Evolutionary conservation across 768 basidiomycete species (phyloP), one percentile per base, ranked within the genome.

Genomic region (Austroboletus eburneus): DNA sequence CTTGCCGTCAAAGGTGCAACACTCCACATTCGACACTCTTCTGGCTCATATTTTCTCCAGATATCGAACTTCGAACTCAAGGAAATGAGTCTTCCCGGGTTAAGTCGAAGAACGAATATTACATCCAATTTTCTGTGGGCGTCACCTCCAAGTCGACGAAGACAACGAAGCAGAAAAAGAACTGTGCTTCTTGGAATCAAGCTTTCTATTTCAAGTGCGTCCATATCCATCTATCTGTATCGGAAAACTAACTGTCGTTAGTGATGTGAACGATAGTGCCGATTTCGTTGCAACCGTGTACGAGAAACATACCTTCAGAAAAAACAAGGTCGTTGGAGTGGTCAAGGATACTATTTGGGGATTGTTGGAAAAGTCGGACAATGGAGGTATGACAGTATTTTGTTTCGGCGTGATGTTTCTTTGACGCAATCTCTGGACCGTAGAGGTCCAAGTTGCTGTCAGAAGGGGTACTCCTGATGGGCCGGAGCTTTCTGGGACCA

Each of bases 41-140:
- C 7, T 6, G 4, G 12, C 30, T 2, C 2, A 18, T 1, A n/a
- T 21, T 10, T 16, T 24, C 13, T 46, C 23, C n/a, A 51, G 50
- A 51, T 37, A 43, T 48, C 24, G 30, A 54, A 14, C 51, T 49
- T 37, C 46, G 2, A 9, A 36, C 42, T 30, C 22, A 17, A 14
- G 24, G 17, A 14, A 18, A 24, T 5, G 17, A 32, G 14, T n/a
- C n/a, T n/a, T n/a, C n/a, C n/a, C n/a, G n/a, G n/a, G n/a, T n/a
- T n/a, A n/a, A 34, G 21, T 16, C 32, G 3, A 1, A 7, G 5
- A 42, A 22, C 17, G 27, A 36, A 30, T 45, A 37, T 17, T 23
- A 38, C 27, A 13, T 50, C 17, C n/a, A 20, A 4, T 40, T 43
- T 29, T 25, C 27, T 2, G 41, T 43, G 3, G 52, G 45, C 10